Evolutionary conservation across 345 rosid genomes (phyloP), one percentile per base, ranked within the genome.

Genomic region (Eutrema heterophyllum): DNA sequence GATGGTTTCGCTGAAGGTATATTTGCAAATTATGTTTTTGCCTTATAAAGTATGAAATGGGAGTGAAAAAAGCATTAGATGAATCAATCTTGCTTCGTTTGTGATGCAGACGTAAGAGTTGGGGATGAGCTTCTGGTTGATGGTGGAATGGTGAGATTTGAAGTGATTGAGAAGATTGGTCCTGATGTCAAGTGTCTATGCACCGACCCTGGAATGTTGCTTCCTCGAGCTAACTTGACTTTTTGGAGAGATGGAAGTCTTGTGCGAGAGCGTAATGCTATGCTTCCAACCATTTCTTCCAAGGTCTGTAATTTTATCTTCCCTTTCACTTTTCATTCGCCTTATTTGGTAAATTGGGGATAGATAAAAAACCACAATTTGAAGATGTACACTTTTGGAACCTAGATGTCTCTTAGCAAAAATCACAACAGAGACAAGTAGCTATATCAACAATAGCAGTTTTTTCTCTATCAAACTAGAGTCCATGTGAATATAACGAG

Each of bases 141-240:
- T 80, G 99, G 99, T 78, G 99, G 99, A 12, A 96, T 96, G 99
- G 99, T 90, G 85, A 83, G 98, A 79, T 96, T 96, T 83, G 99
- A 96, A 58, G 98, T 96, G 85, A 86, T 83, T 21, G 96, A 90
- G 86, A 96, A 88, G 85, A 86, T 96, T 39, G 99, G 99, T 48
- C 99, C 97, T 27, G 99, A 96, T 86, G 97, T 96, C 33, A 92
- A 90, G 74, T 96, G 99, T 45, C 52, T 52, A 35, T 96, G 99
- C 56, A 96, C 98, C 14, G 99, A 96, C 79, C 97, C 98, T 0
- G 99, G 99, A 32, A 61, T 96, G 85, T 80, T 96, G 83, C 89
- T 96, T 63, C 98, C 99, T 1, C 94, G 98, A 52, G 99, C 99
- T 38, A 92, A 96, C 74, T 86, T 96, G 89, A 96, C 99, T 32